These are phyloP conservation scores for Inonotus obliquus DNA, from an alignment of 1,284 basidiomycete genomes.

Conservation along the genomic window DNA sequence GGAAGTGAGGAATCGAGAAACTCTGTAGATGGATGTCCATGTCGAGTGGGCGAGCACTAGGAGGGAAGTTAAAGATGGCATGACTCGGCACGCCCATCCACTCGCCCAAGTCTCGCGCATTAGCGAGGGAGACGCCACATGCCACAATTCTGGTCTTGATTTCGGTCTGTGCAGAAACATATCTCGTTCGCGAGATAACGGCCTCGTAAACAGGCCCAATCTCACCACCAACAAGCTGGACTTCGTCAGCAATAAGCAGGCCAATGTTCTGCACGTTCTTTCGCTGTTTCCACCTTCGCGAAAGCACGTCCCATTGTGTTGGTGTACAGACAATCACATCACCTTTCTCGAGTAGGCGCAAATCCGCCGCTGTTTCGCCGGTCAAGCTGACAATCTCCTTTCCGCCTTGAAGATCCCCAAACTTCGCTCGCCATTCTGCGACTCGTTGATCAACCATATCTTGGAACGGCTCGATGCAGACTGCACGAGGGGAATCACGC, in stretches of 20 bases:
- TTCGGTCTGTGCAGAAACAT: constrained; percentile 93
- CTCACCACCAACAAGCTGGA: constrained; percentile 90
- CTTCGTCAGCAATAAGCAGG: constrained; percentile 91
- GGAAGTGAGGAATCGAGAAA: constrained; percentile 95
- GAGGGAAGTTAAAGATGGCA: constrained; percentile 97
- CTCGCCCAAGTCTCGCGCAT: constrained; percentile 93
- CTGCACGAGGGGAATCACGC: constrained; percentile 77
- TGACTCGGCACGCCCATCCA: constrained; percentile 96
- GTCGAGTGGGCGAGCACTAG: constrained; percentile 90
- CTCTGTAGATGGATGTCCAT: constrained; percentile 98
- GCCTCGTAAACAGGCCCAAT: constrained; percentile 96
- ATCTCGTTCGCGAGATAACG: constrained; percentile 90
- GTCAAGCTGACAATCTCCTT: constrained; percentile 93
- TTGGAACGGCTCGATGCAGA: constrained; percentile 95
- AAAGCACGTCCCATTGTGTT: constrained; percentile 94
- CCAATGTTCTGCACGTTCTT: constrained; percentile 96
- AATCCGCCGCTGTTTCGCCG: constrained; percentile 91
- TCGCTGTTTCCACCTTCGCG: constrained; percentile 91
- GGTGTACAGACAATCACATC: constrained; percentile 94
- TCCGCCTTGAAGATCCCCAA: constrained; percentile 75
- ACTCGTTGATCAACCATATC: constrained; percentile 95
- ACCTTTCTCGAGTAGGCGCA: constrained; percentile 87
- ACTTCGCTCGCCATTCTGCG: constrained; percentile 86
- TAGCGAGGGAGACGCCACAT: constrained; percentile 92
- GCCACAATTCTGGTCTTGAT: constrained; percentile 90